phyloP scores from a whole-genome alignment of 805 yeast genomes.

The Alloascoidea hylecoeti region DNA sequence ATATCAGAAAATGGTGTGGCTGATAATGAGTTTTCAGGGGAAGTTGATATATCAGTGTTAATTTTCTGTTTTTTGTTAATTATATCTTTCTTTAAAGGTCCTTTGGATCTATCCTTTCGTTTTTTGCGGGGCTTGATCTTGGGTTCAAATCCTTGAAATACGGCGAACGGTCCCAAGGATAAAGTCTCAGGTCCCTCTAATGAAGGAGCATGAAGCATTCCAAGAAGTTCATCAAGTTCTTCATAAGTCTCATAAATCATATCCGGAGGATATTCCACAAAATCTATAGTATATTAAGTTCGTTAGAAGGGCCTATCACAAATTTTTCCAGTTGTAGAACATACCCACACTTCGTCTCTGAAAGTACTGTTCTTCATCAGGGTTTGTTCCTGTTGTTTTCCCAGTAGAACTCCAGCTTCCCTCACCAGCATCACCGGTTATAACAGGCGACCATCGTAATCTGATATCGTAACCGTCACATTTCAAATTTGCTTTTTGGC shows the following conservation, averaged over 20 bases:
- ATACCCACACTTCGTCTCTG: conserved; percentile 29
- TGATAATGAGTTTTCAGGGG: no score
- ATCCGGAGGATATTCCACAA: conserved; percentile 55
- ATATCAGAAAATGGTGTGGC: no score
- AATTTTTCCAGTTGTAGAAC: background rate
- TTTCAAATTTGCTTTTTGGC: conserved; percentile 46
- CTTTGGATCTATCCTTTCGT: no score
- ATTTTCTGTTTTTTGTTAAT: no score
- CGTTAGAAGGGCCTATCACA: background rate
- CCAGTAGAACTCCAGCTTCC: conserved; percentile 2
- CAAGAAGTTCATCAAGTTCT: conserved; percentile 65
- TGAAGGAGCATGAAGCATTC: conserved; percentile 32
- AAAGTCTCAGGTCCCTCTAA: conserved; percentile 31
- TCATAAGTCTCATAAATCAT: conserved; percentile 55
- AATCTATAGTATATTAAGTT: conserved; percentile 40
- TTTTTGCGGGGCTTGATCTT: conserved; percentile 6
- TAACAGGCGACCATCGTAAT: conserved; percentile 48
- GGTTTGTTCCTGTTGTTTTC: conserved; percentile 3
- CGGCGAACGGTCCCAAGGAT: conserved; percentile 72
- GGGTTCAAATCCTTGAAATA: conserved; percentile 35
- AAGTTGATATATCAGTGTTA: no score
- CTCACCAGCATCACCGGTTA: background rate
- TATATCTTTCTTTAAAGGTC: no score
- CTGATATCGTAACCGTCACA: conserved; percentile 82
- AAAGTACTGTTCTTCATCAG: conserved; percentile 32